Evolutionary conservation across 148 eudicot genomes (phyloP), one percentile per base, ranked within the genome.

Genomic region (Diospyros lotus): DNA sequence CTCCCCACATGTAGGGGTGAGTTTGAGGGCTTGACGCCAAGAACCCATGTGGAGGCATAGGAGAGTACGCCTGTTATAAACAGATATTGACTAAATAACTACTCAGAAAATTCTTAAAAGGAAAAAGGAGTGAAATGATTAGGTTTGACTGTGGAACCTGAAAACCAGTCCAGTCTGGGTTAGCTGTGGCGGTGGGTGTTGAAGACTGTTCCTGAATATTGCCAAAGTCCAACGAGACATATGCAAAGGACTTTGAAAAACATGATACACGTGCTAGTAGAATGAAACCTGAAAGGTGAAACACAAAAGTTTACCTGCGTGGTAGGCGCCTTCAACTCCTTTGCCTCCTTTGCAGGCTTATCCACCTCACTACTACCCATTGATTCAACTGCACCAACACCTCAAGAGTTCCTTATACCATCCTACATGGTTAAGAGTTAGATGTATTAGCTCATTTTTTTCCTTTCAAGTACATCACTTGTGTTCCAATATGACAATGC

Each of bases 1-100:
- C 96, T 82, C 98, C 96, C 97, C 99, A 95, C 99, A 95, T 90
- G 58, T 95, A 95, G 71, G 99, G 97, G 73, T 93, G 99, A 45
- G 93, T 87, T 88, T 95, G 99, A 59, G 99, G 94, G 76, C 86
- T 90, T 12, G 97, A 88, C 53, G 97, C 93, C 85, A 93, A 38
- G 83, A 74, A 90, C 41, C 96, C 97, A 82, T 77, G 97, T 17
- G 97, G 94, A 66, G 92, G 98, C 80, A 95, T 83, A 43, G 96
- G 96, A 84, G 99, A 87, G 88, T 92, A 90, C 9, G 93, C 94
- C 99, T 92, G 91, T 46, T 77, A 75, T 63, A 73, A 80, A 15
- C n/a, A 74, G 74, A 72, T 73, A 11, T 43, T 67, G 50, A 52
- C 38, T 58, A 64, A 60, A 77, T 55, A 6, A 40, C 9, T 4